Conservation (phyloP, 2,329 filamentous ascomycete genomes). For the Pseudopyricularia javanii region DNA sequence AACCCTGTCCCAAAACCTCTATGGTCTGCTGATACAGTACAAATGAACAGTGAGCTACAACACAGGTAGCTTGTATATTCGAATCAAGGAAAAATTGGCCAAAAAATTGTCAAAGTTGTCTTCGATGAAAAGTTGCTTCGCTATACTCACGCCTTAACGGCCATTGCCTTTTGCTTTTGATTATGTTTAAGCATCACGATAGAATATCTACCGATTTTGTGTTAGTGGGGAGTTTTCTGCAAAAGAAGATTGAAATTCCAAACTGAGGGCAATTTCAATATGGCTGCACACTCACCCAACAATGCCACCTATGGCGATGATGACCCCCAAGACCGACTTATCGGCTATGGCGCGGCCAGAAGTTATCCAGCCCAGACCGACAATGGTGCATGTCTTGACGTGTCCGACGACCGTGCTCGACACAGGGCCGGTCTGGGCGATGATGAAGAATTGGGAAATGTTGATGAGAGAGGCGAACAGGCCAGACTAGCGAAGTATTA, state of each 20-base stretch:
- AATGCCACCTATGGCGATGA: slow-evolving; percentile 44
- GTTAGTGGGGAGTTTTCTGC: neutral
- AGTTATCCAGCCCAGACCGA: slow-evolving; percentile 48
- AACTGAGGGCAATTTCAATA: neutral
- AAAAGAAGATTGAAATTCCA: neutral
- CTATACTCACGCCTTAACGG: neutral
- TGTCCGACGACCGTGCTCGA: slow-evolving; percentile 56
- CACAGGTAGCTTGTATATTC: neutral
- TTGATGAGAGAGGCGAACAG: slow-evolving; percentile 53
- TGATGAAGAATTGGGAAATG: slow-evolving; percentile 50
- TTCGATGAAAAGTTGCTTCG: too few species aligned
- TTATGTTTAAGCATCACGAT: slow-evolving; percentile 17
- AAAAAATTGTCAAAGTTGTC: too few species aligned
- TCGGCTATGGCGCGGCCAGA: slow-evolving; percentile 43
- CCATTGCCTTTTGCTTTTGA: slow-evolving; percentile 5
- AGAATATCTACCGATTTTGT: slow-evolving; percentile 12
- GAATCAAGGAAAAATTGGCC: too few species aligned
- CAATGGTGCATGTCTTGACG: slow-evolving; percentile 53
- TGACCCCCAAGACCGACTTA: slow-evolving; percentile 40
- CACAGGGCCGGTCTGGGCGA: slow-evolving; percentile 48
- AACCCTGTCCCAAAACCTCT: neutral
- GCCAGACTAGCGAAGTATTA: slow-evolving; percentile 34
- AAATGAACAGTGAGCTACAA: neutral
- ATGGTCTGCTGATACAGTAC: neutral
- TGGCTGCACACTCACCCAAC: slow-evolving; percentile 31